These are phyloP conservation scores for Serendipita sp. DNA, from an alignment of 1,284 basidiomycete species.

Conservation along the genomic window DNA sequence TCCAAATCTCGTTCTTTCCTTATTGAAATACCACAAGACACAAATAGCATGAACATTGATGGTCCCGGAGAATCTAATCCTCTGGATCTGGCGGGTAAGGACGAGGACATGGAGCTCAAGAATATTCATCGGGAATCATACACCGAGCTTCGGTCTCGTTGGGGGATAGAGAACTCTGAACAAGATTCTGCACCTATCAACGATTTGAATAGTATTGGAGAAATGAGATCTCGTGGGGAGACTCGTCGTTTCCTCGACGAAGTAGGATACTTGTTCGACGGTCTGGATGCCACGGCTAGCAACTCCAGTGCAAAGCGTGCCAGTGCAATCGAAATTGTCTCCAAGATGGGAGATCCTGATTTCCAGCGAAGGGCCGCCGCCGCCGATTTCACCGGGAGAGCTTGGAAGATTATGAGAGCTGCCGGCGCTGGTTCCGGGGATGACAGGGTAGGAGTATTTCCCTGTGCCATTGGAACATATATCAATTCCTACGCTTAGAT, in stretches of 20 bases:
- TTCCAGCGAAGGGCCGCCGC: conserved; percentile 61
- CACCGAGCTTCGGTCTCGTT: conserved; percentile 46
- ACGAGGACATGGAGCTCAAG: conserved; percentile 36
- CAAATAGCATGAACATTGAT: neutral
- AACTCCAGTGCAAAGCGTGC: conserved; percentile 2
- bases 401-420: conserved; percentile 47
- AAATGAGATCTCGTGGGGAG: conserved; percentile 65
- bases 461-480: too few species aligned
- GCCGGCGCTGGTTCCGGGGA: conserved; percentile 34
- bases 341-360: conserved; percentile 54
- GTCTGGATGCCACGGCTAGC: conserved; percentile 38
- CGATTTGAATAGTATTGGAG: conserved; percentile 63
- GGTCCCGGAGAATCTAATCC: neutral
- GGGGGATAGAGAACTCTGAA: conserved; percentile 62
- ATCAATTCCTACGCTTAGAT: neutral
- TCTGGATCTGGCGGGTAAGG: neutral
- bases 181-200: conserved; percentile 42
- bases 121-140: conserved; percentile 44
- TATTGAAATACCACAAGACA: conserved; percentile 33
- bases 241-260: conserved; percentile 63
- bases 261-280: conserved; percentile 67
- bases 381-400: conserved; percentile 48
- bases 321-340: conserved; percentile 59
- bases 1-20: conserved; percentile 62
- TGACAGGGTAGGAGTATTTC: neutral